Percentiles rank a stretch among this genome's conserved stretches.
phyloP scores from a whole-genome alignment of 306 rosid species.

The Sechiopsis laciniata region DNA sequence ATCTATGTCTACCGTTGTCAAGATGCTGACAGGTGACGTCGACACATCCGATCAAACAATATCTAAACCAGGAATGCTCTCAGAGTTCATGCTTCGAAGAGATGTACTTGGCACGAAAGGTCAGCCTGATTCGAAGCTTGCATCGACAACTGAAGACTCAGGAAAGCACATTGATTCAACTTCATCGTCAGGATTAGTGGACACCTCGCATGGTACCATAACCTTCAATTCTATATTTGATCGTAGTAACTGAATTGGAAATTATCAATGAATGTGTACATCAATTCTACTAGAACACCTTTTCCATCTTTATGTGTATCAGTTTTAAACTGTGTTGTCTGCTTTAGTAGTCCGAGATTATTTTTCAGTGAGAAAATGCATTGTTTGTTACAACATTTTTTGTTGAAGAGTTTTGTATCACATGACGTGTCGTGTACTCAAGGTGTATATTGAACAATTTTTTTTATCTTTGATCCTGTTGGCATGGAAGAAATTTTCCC shows the following conservation, averaged over 20 bases:
- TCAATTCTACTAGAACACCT: background rate
- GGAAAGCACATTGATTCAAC: slow-evolving; percentile 36
- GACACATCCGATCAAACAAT: slow-evolving; percentile 40
- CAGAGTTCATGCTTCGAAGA: slow-evolving; percentile 38
- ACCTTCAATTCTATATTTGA: slow-evolving; percentile 65
- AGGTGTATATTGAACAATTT: slow-evolving; percentile 7
- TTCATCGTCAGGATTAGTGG: slow-evolving; percentile 30
- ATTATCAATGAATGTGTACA: background rate
- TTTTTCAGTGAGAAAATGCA: background rate
- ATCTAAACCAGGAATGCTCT: slow-evolving; percentile 58
- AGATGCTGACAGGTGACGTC: slow-evolving; percentile 52
- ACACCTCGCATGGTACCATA: slow-evolving; percentile 50
- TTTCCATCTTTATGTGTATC: slow-evolving; percentile 2
- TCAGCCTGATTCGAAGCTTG: slow-evolving; percentile 22
- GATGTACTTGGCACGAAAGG: slow-evolving; percentile 26
- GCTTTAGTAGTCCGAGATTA: background rate
- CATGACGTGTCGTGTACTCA: background rate
- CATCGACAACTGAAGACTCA: slow-evolving; percentile 28
- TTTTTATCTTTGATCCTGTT: background rate
- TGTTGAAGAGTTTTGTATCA: background rate
- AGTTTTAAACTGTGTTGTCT: background rate
- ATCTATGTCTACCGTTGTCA: slow-evolving; percentile 52
- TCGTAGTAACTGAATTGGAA: slow-evolving; percentile 35
- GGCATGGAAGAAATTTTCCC: background rate
- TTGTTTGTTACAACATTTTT: background rate